A percentile compares a stretch with the other conserved stretches of the same genome.
Evolutionary conservation across 2,329 filamentous ascomycete species (phyloP).

Genomic region (Aspergillus sp.): DNA sequence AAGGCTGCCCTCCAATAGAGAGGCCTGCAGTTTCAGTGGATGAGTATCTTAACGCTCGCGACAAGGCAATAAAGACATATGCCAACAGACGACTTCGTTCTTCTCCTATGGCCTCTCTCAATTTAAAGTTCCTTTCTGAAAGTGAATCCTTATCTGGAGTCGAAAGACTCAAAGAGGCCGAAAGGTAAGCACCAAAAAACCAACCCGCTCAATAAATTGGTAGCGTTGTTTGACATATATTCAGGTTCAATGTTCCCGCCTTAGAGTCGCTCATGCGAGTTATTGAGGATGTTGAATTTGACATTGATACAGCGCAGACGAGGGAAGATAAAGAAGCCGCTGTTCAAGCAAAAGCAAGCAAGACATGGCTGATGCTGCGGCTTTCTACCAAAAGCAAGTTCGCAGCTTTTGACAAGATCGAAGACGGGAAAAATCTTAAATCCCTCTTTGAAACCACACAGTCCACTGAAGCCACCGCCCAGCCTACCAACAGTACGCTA

Average conservation of each 20-base stretch:
- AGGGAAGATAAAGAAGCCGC: constrained; percentile 59
- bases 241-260: constrained; percentile 66
- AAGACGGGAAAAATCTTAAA: constrained; percentile 71
- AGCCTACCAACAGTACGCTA: constrained; percentile 19
- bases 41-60: constrained; percentile 69
- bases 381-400: constrained; percentile 74
- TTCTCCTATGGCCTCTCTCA: constrained; percentile 68
- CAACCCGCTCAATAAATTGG: neutral
- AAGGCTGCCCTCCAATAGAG: constrained; percentile 86
- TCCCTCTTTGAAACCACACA: constrained; percentile 44
- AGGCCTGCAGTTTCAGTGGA: constrained; percentile 67
- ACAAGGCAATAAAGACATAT: constrained; percentile 64
- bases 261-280: constrained; percentile 69
- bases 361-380: constrained; percentile 85
- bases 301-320: constrained; percentile 75
- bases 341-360: constrained; percentile 76
- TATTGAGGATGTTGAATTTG: constrained; percentile 78
- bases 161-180: constrained; percentile 65
- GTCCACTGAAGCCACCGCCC: constrained; percentile 17
- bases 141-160: constrained; percentile 62
- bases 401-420: constrained; percentile 80
- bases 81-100: constrained; percentile 69
- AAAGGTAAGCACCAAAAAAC: constrained; percentile 43
- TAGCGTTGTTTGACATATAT: constrained; percentile 18
- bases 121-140: constrained; percentile 76